Percentiles rank a stretch among this genome's conserved stretches.
These are phyloP conservation scores for Aspergillus luchuensis DNA, from an alignment of 2,329 filamentous ascomycete genomes.

Conservation along the genomic window DNA sequence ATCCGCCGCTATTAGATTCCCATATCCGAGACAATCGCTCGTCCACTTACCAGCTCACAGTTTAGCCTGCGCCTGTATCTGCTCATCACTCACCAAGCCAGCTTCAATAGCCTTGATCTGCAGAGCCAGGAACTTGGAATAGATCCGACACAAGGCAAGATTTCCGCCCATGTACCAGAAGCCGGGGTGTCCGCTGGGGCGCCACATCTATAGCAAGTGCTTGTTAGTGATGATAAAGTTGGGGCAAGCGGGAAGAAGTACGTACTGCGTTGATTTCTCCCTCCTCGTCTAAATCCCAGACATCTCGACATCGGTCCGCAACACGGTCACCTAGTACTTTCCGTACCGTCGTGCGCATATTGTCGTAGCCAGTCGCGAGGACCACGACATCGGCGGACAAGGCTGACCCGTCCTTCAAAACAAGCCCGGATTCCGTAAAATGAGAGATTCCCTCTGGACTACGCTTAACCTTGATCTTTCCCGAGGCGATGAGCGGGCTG, in stretches of 20 bases:
- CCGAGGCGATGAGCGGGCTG: conserved; percentile 57
- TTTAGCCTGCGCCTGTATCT: neutral
- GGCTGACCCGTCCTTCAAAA: conserved; percentile 57
- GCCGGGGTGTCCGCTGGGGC: conserved; percentile 61
- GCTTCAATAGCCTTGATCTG: conserved; percentile 52
- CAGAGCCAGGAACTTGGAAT: conserved; percentile 55
- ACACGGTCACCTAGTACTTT: conserved; percentile 64
- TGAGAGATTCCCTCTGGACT: conserved; percentile 55
- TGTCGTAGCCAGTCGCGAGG: conserved; percentile 66
- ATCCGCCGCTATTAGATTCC: no score
- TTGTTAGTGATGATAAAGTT: neutral
- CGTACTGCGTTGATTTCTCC: conserved; percentile 55
- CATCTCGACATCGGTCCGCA: conserved; percentile 57
- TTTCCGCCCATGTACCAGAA: conserved; percentile 71
- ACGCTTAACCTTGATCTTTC: conserved; percentile 63
- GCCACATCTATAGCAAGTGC: conserved; percentile 47
- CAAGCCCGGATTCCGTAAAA: conserved; percentile 51
- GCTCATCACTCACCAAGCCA: conserved; percentile 31
- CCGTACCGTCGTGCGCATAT: conserved; percentile 67
- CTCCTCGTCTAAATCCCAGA: conserved; percentile 64
- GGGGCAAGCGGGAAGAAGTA: neutral
- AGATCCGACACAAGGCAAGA: conserved; percentile 63
- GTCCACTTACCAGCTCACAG: neutral
- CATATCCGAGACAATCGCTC: no score
- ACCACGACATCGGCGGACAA: conserved; percentile 66